These are phyloP conservation scores for Phalaenopsis aphrodite DNA, from an alignment of 106 monocot species.

Conservation along the genomic window DNA sequence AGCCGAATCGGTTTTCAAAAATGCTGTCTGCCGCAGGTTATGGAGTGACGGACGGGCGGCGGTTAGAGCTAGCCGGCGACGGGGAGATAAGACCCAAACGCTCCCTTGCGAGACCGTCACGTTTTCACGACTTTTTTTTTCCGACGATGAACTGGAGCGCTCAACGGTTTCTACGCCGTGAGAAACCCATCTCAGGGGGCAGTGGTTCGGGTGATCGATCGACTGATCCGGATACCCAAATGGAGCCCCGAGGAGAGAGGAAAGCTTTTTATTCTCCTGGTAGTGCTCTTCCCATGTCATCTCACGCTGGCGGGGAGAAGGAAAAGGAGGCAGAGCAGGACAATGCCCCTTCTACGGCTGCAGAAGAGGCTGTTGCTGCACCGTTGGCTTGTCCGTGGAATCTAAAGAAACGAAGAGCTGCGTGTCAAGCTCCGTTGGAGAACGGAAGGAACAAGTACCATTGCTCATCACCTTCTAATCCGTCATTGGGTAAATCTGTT, in stretches of 20 bases:
- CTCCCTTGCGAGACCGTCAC: neutral
- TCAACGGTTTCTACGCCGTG: conserved; percentile 34
- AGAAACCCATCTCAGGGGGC: neutral
- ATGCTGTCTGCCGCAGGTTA: neutral
- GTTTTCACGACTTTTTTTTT: conserved; percentile 43
- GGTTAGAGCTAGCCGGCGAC: neutral
- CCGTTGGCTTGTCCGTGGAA: too few relatives aligned
- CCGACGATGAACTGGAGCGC: conserved; percentile 38
- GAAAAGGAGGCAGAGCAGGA: neutral
- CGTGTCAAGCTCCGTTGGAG: too few relatives aligned
- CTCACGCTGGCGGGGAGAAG: neutral
- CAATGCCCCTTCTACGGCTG: neutral
- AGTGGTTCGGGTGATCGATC: neutral
- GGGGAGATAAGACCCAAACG: neutral
- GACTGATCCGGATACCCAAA: neutral
- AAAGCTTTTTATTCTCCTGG: neutral
- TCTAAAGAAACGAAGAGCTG: too few relatives aligned
- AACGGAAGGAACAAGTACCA: too few relatives aligned
- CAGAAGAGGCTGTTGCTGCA: too few relatives aligned
- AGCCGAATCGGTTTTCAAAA: neutral
- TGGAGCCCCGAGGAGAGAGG: neutral
- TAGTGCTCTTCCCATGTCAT: neutral
- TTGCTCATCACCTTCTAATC: neutral
- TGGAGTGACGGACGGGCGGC: neutral
- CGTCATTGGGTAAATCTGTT: neutral